A percentile compares a stretch with the other conserved stretches of the same genome.
These are phyloP conservation scores for Boletus subparvulus DNA, from an alignment of 768 basidiomycete genomes.

Conservation along the genomic window DNA sequence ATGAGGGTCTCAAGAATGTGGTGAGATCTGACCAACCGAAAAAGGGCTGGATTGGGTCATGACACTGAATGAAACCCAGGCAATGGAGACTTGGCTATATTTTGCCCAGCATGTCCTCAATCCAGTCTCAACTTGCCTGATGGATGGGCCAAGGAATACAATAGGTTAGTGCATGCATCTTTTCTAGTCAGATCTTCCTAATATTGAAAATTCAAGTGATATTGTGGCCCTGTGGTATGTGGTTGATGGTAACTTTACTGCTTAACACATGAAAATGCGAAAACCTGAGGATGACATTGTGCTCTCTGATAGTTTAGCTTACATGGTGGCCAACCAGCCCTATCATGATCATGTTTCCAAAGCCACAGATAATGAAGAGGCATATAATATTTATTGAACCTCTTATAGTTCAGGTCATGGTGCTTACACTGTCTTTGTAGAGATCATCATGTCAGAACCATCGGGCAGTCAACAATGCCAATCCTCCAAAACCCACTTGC, in stretches of 20 bases:
- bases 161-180: background rate
- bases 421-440: background rate
- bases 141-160: background rate
- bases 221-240: background rate
- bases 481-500: background rate
- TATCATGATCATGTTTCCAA: background rate
- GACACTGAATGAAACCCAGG: background rate
- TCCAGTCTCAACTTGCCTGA: background rate
- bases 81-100: background rate
- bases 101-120: background rate
- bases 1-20: background rate
- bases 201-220: background rate
- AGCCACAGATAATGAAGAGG: background rate
- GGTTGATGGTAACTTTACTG: background rate
- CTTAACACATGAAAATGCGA: background rate
- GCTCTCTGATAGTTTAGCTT: background rate
- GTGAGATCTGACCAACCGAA: background rate
- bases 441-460: background rate
- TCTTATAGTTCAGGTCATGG: no score
- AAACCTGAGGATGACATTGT: background rate
- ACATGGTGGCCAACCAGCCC: background rate
- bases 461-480: background rate
- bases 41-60: background rate
- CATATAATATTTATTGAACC: no score
- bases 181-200: no score